phyloP scores from a whole-genome alignment of 129 eudicot species.

The Flaveria brownii region DNA sequence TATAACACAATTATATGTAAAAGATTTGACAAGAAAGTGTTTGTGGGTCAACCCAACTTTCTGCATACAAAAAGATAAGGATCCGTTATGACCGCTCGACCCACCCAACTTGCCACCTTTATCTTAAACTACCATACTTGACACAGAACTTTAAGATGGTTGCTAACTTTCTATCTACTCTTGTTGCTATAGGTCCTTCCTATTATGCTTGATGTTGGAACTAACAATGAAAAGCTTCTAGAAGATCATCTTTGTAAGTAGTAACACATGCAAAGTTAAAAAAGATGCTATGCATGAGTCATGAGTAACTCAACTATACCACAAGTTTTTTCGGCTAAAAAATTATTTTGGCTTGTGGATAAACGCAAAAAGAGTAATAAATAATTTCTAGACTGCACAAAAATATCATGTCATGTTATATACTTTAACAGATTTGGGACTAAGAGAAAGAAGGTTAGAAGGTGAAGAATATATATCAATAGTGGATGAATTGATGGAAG shows the following conservation, averaged over 20 bases:
- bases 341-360: not conserved
- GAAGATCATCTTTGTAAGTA: slow-evolving; percentile 15
- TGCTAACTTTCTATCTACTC: not conserved
- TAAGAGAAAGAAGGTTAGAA: slow-evolving; percentile 11
- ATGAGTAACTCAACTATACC: not conserved
- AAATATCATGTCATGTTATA: not conserved
- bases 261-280: not conserved
- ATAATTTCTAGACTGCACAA: not conserved
- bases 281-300: not conserved
- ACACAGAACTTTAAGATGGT: not conserved
- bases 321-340: not conserved
- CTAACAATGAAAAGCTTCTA: slow-evolving; percentile 6
- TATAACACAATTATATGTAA: not conserved
- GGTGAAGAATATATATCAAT: slow-evolving; percentile 13
- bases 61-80: not conserved
- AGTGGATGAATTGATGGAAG: slow-evolving; percentile 18
- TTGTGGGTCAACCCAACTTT: not conserved
- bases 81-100: too few relatives aligned
- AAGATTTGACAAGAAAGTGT: not conserved
- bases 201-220: slow-evolving; percentile 21
- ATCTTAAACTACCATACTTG: not conserved
- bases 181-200: slow-evolving; percentile 5
- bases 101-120: not conserved
- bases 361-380: not conserved
- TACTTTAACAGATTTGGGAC: slow-evolving; percentile 13